These are phyloP conservation scores for Ogataea philodendri DNA, from an alignment of 805 yeast genomes.

Conservation along the genomic window DNA sequence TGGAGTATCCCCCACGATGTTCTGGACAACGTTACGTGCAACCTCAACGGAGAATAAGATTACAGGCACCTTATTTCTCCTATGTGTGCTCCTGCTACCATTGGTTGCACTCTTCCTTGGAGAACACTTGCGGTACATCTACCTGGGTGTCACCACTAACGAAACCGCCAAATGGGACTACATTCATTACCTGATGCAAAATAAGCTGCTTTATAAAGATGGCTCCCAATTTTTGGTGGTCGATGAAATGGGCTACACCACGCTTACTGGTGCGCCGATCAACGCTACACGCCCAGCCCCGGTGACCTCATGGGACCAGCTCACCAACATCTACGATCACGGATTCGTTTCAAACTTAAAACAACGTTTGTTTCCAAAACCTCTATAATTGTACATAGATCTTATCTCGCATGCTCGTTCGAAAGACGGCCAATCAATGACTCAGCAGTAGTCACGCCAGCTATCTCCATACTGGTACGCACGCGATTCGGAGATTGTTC, in stretches of 20 bases:
- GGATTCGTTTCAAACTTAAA: slow-evolving; percentile 45
- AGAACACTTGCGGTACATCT: slow-evolving; percentile 45
- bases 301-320: slow-evolving; percentile 29
- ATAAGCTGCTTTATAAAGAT: slow-evolving; percentile 31
- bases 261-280: slow-evolving; percentile 9
- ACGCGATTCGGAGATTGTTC: slow-evolving; percentile 26
- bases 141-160: slow-evolving; percentile 57
- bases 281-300: slow-evolving; percentile 6
- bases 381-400: slow-evolving; percentile 12
- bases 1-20: slow-evolving; percentile 6
- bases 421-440: slow-evolving; percentile 33
- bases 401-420: slow-evolving; percentile 7
- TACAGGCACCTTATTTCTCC: slow-evolving; percentile 41
- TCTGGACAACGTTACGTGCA: slow-evolving; percentile 20
- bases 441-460: slow-evolving; percentile 37
- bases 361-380: slow-evolving; percentile 33
- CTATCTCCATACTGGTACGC: slow-evolving; percentile 39
- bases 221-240: slow-evolving; percentile 1
- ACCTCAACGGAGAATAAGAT: slow-evolving; percentile 37
- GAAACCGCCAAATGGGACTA: slow-evolving; percentile 55
- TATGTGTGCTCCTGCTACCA: slow-evolving; percentile 39
- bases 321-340: slow-evolving; percentile 47
- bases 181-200: slow-evolving; percentile 38
- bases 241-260: background rate
- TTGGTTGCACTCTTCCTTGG: slow-evolving; percentile 39